A percentile compares a stretch with the other conserved stretches of the same genome.
Conservation (phyloP, 2,329 filamentous ascomycete species). For the Aspergillus ochraceus region DNA sequence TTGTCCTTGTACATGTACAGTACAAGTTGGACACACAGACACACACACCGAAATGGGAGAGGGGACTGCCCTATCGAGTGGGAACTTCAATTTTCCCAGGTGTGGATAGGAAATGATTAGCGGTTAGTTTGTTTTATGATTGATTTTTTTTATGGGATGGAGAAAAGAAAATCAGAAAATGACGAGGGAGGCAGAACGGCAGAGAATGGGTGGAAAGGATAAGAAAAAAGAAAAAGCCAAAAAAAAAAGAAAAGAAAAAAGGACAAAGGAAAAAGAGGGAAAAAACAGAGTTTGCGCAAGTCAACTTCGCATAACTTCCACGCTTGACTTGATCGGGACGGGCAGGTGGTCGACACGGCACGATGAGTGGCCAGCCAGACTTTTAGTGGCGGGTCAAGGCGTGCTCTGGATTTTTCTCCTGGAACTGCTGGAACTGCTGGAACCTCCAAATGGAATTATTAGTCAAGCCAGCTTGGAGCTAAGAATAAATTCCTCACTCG, state of each 20-base stretch:
- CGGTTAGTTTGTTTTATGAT: background rate
- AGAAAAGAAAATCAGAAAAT: constrained; percentile 4
- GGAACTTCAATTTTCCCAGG: background rate
- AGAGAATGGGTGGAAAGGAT: background rate
- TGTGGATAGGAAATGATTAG: background rate
- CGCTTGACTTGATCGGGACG: constrained; percentile 2
- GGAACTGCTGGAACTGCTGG: background rate
- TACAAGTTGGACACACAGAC: background rate
- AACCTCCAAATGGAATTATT: background rate
- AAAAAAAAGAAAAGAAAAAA: background rate
- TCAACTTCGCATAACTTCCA: constrained; percentile 4
- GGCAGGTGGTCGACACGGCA: background rate
- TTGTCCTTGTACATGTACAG: background rate
- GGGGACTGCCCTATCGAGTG: background rate
- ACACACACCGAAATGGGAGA: background rate
- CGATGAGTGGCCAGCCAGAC: constrained; percentile 2
- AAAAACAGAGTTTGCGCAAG: constrained; percentile 13
- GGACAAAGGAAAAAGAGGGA: constrained; percentile 4
- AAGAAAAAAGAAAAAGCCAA: constrained; percentile 1
- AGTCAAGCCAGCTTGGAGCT: constrained; percentile 1
- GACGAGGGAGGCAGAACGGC: constrained; percentile 10
- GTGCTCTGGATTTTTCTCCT: constrained; percentile 9
- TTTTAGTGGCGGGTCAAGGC: constrained; percentile 16
- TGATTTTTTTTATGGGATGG: background rate
- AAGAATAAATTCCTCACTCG: background rate